phyloP scores from a whole-genome alignment of 2,329 filamentous ascomycete species.

The Alternaria sp. region DNA sequence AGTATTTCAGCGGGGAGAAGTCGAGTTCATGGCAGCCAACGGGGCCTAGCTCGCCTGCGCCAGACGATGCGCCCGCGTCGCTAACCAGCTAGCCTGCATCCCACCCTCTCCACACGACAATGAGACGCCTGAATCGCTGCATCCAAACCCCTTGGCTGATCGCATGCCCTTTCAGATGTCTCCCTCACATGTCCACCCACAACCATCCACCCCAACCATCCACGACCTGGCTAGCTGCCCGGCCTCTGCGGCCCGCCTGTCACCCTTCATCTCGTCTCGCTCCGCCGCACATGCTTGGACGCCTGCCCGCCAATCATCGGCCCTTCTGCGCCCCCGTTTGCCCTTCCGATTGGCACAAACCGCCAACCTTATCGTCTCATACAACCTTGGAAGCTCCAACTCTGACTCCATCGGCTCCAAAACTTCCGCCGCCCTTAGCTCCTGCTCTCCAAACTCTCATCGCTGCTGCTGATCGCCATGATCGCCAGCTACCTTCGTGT shows the following conservation, averaged over 20 bases:
- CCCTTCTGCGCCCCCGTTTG: not conserved
- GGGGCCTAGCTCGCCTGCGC: not conserved
- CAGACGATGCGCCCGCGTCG: not conserved
- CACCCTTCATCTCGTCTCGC: not conserved
- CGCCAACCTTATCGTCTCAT: not conserved
- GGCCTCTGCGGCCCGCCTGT: not conserved
- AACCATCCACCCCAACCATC: too few relatives aligned
- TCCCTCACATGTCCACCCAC: not conserved
- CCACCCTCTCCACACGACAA: not conserved
- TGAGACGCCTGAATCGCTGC: not conserved
- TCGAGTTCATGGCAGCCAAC: not conserved
- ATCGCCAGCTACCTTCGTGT: not conserved
- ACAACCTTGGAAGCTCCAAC: not conserved
- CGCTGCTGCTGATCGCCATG: not conserved
- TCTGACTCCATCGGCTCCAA: not conserved
- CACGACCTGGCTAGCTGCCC: not conserved
- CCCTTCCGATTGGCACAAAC: not conserved
- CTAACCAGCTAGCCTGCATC: not conserved
- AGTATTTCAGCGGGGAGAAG: slow-evolving; percentile 5
- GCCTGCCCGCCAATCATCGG: not conserved
- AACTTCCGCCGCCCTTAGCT: not conserved
- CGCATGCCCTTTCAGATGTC: not conserved
- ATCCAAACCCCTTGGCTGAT: not conserved
- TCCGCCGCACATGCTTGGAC: not conserved
- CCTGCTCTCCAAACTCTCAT: not conserved